Evolutionary conservation across 768 basidiomycete genomes (phyloP), one percentile per base, ranked within the genome.

Genomic region (Gloeophyllum trabeum): DNA sequence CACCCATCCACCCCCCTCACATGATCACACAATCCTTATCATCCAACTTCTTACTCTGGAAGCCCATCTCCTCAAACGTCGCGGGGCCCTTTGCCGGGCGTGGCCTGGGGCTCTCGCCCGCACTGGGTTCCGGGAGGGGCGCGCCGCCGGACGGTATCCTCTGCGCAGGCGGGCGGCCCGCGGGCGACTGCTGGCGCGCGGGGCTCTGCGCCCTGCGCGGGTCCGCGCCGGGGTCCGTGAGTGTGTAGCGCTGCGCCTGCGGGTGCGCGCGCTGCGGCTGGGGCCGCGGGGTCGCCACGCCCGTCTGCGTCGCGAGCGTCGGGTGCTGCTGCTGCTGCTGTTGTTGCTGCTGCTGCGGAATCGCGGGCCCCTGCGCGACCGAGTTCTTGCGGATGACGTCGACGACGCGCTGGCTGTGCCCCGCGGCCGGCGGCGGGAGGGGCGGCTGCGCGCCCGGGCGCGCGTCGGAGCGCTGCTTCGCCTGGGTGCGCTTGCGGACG

Each of bases 41-140:
- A 53, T 90, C 78, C 35, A 76, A 73, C 53, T 83, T 86, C 21
- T 70, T 75, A 10, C 81, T 80, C 24, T 79, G 74, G 54, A 91
- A 82, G 0, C 92, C 92, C 91, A 96, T 92, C 67, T 94, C 91
- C 18, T 81, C 85, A 62, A 96, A 93, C 35, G 90, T 92, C 53
- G 80, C 69, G 1, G 85, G 75, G 1, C 79, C 71, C 40, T 61
- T 62, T 40, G 43, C 45, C 14, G 52, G 48, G 10, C 20, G 7
- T 3, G 50, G n/a, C n/a, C n/a, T n/a, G n/a, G n/a, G n/a, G n/a
- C n/a, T n/a, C n/a, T n/a, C n/a, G n/a, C n/a, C n/a, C n/a, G n/a
- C n/a, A n/a, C n/a, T 30, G 28, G 28, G 10, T 16, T 7, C 28
- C 28, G 10, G 28, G 28, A 7, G 28, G 7, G 16, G 28, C 28